These are phyloP conservation scores for Lachnellula suecica DNA, from an alignment of 2,329 filamentous ascomycete species.

Conservation along the genomic window DNA sequence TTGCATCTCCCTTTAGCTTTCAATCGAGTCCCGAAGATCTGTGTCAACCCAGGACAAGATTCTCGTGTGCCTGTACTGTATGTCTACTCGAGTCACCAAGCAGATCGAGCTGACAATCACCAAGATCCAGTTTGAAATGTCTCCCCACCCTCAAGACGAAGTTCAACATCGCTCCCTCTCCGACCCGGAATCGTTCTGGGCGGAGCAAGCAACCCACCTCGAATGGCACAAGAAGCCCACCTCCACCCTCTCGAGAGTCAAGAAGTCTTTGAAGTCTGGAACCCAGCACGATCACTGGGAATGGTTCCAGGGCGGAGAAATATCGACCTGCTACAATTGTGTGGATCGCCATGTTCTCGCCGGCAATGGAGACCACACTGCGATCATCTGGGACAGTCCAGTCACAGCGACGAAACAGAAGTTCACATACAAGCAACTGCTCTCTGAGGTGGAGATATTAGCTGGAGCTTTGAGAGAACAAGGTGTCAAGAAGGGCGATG, in stretches of 20 bases:
- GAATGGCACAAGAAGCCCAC: slow-evolving; percentile 79
- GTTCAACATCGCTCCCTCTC: slow-evolving; percentile 52
- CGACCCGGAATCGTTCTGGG: slow-evolving; percentile 76
- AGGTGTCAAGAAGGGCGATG: slow-evolving; percentile 79
- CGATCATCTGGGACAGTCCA: slow-evolving; percentile 86
- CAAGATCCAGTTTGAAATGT: slow-evolving; percentile 20
- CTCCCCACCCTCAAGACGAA: slow-evolving; percentile 33
- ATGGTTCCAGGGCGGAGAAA: slow-evolving; percentile 87
- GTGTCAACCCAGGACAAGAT: too few species aligned
- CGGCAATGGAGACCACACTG: slow-evolving; percentile 71
- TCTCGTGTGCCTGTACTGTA: too few species aligned
- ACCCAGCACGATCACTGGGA: slow-evolving; percentile 74
- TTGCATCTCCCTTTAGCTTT: too few species aligned
- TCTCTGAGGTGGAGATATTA: slow-evolving; percentile 77
- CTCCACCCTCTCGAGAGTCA: slow-evolving; percentile 55
- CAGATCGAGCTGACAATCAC: neutral
- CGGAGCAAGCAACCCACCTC: slow-evolving; percentile 69
- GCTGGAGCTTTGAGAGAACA: slow-evolving; percentile 81
- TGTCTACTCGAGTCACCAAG: neutral
- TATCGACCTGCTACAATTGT: slow-evolving; percentile 91
- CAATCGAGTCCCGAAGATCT: too few species aligned
- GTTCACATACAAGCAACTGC: slow-evolving; percentile 72
- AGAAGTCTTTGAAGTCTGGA: slow-evolving; percentile 63
- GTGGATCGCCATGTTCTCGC: slow-evolving; percentile 83
- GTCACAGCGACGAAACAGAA: slow-evolving; percentile 72